phyloP scores from a whole-genome alignment of 805 yeast genomes.

The Cyberlindnera mrakii region DNA sequence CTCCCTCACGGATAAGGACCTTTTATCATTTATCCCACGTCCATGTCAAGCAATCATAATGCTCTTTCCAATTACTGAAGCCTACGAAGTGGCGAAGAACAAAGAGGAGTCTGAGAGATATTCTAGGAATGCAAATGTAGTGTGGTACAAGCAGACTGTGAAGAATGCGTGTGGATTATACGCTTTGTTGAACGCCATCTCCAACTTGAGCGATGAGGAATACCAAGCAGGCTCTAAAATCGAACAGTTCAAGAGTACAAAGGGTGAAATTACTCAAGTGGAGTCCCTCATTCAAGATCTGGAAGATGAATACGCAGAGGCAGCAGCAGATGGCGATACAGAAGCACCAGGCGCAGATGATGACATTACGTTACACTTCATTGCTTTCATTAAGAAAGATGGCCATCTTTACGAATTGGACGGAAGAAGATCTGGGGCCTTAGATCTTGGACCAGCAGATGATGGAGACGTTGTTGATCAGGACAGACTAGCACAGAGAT shows the following conservation, averaged over 20 bases:
- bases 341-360: slow-evolving; percentile 57
- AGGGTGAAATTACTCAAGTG: slow-evolving; percentile 16
- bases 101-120: slow-evolving; percentile 29
- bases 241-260: slow-evolving; percentile 11
- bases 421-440: slow-evolving; percentile 79
- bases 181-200: slow-evolving; percentile 68
- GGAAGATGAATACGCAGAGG: slow-evolving; percentile 38
- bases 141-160: slow-evolving; percentile 85
- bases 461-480: slow-evolving; percentile 49
- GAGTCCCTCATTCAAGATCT: slow-evolving; percentile 39
- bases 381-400: slow-evolving; percentile 57
- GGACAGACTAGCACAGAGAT: slow-evolving; percentile 42
- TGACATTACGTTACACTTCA: slow-evolving; percentile 64
- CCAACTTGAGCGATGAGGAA: slow-evolving; percentile 31
- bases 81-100: slow-evolving; percentile 47
- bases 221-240: slow-evolving; percentile 12
- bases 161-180: slow-evolving; percentile 90
- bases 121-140: slow-evolving; percentile 25
- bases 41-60: slow-evolving; percentile 74
- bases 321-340: slow-evolving; percentile 37
- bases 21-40: slow-evolving; percentile 72
- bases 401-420: slow-evolving; percentile 76
- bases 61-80: slow-evolving; percentile 70
- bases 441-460: slow-evolving; percentile 42
- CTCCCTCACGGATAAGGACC: slow-evolving; percentile 79